phyloP scores from a whole-genome alignment of 306 rosid species.

The Acmispon strigosus region DNA sequence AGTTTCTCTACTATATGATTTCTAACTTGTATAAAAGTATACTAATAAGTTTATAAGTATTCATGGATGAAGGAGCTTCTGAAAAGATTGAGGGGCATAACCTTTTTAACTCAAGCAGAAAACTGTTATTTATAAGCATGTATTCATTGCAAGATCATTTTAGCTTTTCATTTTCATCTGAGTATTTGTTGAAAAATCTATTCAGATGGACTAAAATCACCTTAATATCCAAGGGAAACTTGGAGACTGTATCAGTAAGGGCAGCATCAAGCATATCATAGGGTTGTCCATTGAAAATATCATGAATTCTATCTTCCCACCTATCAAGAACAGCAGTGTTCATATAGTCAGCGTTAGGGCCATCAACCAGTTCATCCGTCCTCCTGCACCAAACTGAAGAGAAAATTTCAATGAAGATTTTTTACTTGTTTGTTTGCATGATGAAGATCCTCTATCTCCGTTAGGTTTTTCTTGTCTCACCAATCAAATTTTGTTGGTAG shows the following conservation, averaged over 20 bases:
- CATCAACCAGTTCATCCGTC: conserved; percentile 83
- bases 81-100: too few species aligned
- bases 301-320: conserved; percentile 79
- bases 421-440: neutral
- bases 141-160: neutral
- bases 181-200: neutral
- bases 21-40: too few species aligned
- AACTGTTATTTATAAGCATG: too few species aligned
- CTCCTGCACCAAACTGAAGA: conserved; percentile 88
- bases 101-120: too few species aligned
- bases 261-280: conserved; percentile 77
- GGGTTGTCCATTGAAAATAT: conserved; percentile 70
- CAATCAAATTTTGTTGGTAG: too few species aligned
- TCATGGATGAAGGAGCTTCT: too few species aligned
- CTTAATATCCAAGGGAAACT: conserved; percentile 73
- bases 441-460: neutral
- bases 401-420: neutral
- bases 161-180: too few species aligned
- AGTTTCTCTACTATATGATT: too few species aligned
- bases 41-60: too few species aligned
- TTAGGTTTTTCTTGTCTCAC: too few species aligned
- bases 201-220: conserved; percentile 16
- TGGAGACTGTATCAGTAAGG: conserved; percentile 53
- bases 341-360: conserved; percentile 69
- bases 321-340: conserved; percentile 69